Evolutionary conservation across 2,329 filamentous ascomycete genomes (phyloP), one percentile per base, ranked within the genome.

Genomic region (Aspergillus sp.): DNA sequence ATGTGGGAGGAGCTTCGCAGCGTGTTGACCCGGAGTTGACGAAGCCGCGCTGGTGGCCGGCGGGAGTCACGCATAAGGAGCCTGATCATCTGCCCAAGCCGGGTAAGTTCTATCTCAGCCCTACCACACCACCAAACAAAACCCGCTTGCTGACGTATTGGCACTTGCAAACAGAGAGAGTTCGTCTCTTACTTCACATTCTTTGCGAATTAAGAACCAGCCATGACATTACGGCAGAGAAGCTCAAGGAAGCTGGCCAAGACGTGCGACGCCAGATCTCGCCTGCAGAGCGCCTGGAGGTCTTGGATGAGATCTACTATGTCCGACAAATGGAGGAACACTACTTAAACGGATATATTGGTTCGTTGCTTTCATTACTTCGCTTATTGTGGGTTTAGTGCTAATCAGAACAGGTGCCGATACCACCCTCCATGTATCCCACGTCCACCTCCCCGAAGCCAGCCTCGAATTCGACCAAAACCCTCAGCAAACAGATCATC

Each of bases 71-170:
- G 8, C 71, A 73, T 50, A 64, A 60, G 47, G 71, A 73, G 48
- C 70, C 71, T 6, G 70, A 73, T 49, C 71, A 74, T 56, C 59
- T 72, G 12, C 58, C 61, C 32, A 71, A 70, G 49, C 56, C 59
- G 42, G 65, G 70, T 72, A 60, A 51, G 65, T 32, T 19, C 19
- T 19, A 19, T 19, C 19, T 19, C 19, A 19, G 10, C 35, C 2
- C 19, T 28, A 39, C 19, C 19, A 28, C 4, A 4, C 19, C 7
- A 28, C 12, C 19, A 28, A 8, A 26, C 19, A 39, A 39, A 26
- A 26, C 3, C 7, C 27, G 9, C 12, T 28, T 7, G n/a, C 30
- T 35, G 46, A 34, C 12, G n/a, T 12, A 28, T 46, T 41, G 7
- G 19, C 19, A 19, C n/a, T 30, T 5, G 4, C 8, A 30, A 70